These are phyloP conservation scores for Sporobolomyces roseus DNA, from an alignment of 768 basidiomycete genomes.

Conservation along the genomic window DNA sequence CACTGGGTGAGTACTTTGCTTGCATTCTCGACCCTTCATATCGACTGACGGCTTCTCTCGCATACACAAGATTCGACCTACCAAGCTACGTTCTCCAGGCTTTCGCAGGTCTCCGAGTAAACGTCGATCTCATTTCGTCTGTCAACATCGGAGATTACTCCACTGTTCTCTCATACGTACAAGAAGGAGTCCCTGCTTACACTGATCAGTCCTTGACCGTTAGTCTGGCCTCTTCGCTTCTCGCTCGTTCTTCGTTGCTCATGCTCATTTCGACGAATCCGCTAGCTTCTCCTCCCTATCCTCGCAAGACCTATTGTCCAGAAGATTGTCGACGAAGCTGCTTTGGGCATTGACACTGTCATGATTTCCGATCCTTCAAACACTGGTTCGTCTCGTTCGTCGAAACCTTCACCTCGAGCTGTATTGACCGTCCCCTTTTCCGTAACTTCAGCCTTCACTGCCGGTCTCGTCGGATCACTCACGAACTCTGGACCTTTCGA, in stretches of 20 bases:
- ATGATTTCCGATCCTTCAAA: slow-evolving; percentile 58
- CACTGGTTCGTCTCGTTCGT: background rate
- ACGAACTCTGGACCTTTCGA: slow-evolving; percentile 70
- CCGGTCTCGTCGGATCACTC: slow-evolving; percentile 60
- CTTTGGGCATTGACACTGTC: slow-evolving; percentile 61
- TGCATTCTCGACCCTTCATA: background rate
- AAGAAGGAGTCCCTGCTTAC: slow-evolving; percentile 57
- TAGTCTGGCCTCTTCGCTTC: background rate
- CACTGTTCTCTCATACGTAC: slow-evolving; percentile 63
- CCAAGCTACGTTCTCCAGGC: slow-evolving; percentile 63
- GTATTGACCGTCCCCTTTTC: background rate
- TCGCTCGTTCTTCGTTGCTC: too few species aligned
- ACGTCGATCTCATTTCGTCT: slow-evolving; percentile 58
- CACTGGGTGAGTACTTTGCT: slow-evolving; percentile 51
- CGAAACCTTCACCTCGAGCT: background rate
- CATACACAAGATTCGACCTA: slow-evolving; percentile 57
- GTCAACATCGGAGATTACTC: slow-evolving; percentile 64
- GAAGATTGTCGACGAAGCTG: slow-evolving; percentile 61
- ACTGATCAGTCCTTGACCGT: slow-evolving; percentile 61
- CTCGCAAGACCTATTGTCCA: slow-evolving; percentile 73
- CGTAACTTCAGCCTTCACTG: slow-evolving; percentile 57
- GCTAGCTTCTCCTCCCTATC: slow-evolving; percentile 59
- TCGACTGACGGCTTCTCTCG: background rate
- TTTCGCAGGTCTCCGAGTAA: slow-evolving; percentile 62
- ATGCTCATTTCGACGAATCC: too few species aligned